phyloP scores from a whole-genome alignment of 139 green algal species.

The Eudorina sp. region DNA sequence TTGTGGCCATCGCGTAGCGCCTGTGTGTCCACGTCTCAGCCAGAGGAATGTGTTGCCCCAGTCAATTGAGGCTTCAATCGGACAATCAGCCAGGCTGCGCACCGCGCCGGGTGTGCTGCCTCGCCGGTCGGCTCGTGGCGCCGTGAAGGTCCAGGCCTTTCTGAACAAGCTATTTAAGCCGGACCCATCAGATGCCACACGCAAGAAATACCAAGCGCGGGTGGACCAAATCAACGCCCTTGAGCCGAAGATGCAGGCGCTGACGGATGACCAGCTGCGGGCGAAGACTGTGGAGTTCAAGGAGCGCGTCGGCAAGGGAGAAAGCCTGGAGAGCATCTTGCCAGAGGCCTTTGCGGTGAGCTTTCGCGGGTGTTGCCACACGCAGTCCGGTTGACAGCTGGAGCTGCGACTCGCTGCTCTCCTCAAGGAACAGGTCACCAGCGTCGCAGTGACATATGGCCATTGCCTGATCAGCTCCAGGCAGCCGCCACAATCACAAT shows the following conservation, averaged over 20 bases:
- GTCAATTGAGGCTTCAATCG: neutral
- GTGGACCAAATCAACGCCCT: slow-evolving; percentile 94
- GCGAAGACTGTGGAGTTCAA: slow-evolving; percentile 88
- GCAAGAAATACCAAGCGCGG: slow-evolving; percentile 74
- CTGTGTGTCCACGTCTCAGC: neutral
- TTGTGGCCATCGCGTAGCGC: neutral
- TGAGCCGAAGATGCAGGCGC: slow-evolving; percentile 80
- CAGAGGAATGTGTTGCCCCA: neutral
- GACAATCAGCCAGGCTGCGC: neutral
- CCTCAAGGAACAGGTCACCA: too few relatives aligned
- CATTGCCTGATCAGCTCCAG: too few relatives aligned
- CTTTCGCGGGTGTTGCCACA: too few relatives aligned
- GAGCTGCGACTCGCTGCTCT: too few relatives aligned
- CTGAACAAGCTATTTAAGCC: slow-evolving; percentile 70
- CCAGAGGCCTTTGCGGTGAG: slow-evolving; percentile 90
- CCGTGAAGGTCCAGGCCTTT: slow-evolving; percentile 41
- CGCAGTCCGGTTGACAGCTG: too few relatives aligned
- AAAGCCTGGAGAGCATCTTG: slow-evolving; percentile 88
- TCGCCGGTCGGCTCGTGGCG: slow-evolving; percentile 21
- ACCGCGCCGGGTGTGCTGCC: neutral
- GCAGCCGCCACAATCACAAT: too few relatives aligned
- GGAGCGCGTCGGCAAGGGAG: slow-evolving; percentile 69
- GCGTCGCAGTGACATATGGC: too few relatives aligned
- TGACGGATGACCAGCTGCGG: slow-evolving; percentile 88
- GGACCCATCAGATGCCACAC: slow-evolving; percentile 70